These are phyloP conservation scores for Panicum virgatum DNA, from an alignment of 202 grass and related monocot species.

Conservation along the genomic window DNA sequence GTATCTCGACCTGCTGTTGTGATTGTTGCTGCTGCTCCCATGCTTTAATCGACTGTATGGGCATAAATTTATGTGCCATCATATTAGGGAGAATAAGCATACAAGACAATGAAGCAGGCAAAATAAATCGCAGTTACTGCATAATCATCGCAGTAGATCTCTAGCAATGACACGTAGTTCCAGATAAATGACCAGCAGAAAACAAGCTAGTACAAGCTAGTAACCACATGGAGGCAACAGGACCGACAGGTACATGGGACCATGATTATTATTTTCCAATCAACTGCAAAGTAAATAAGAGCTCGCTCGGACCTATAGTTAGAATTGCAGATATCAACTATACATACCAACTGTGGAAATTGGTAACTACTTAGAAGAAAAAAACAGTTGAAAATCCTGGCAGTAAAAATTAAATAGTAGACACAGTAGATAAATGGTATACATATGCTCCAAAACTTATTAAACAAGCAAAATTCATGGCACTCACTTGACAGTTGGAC, in stretches of 20 bases:
- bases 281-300: background rate
- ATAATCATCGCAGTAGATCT: constrained; percentile 13
- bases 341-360: background rate
- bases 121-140: background rate
- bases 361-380: background rate
- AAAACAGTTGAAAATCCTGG: background rate
- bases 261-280: background rate
- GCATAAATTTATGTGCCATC: background rate
- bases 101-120: background rate
- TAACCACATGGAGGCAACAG: constrained; percentile 11
- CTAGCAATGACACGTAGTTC: constrained; percentile 12
- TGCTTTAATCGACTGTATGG: constrained; percentile 59
- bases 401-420: background rate
- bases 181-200: background rate
- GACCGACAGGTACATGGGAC: background rate
- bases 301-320: background rate
- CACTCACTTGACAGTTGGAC: background rate
- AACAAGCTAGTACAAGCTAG: constrained; percentile 15
- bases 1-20: constrained; percentile 54
- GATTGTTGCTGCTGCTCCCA: constrained; percentile 47
- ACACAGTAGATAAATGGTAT: background rate
- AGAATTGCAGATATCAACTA: background rate
- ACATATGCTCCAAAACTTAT: background rate
- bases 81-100: constrained; percentile 9
- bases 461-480: background rate